A percentile compares a stretch with the other conserved stretches of the same genome.
Evolutionary conservation across 768 basidiomycete species (phyloP).

Genomic region (Lenzites betulinus): DNA sequence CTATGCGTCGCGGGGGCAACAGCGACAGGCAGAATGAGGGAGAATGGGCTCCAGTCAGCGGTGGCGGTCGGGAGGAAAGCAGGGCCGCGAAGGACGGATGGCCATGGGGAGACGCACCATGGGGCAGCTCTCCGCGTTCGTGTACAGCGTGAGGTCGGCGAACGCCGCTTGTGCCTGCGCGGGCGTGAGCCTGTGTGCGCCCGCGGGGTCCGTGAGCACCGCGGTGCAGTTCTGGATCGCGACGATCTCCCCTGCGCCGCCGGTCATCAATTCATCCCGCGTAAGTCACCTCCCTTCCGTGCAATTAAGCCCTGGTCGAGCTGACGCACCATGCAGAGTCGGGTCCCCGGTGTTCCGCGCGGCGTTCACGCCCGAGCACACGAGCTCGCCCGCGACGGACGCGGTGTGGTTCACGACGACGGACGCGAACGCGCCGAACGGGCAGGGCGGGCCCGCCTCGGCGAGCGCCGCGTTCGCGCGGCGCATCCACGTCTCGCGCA

Average conservation of each 20-base stretch:
- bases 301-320: too few species aligned
- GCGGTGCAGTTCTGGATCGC: slow-evolving; percentile 19
- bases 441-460: slow-evolving; percentile 6
- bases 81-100: too few species aligned
- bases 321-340: slow-evolving; percentile 9
- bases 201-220: slow-evolving; percentile 12
- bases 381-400: slow-evolving; percentile 7
- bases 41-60: too few species aligned
- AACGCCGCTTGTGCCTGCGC: slow-evolving; percentile 11
- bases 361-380: slow-evolving; percentile 17
- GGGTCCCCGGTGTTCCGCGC: slow-evolving; percentile 6
- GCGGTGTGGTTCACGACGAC: slow-evolving; percentile 20
- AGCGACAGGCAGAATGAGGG: too few species aligned
- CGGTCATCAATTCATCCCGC: too few species aligned
- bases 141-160: slow-evolving; percentile 15
- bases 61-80: too few species aligned
- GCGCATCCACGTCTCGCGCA: slow-evolving; percentile 14
- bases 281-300: background rate
- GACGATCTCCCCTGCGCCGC: slow-evolving; percentile 11
- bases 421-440: slow-evolving; percentile 13
- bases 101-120: slow-evolving; percentile 6
- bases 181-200: slow-evolving; percentile 11
- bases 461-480: slow-evolving; percentile 9
- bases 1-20: background rate
- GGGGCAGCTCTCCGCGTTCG: slow-evolving; percentile 20